Conservation (phyloP, 129 eudicot species). For the Escallonia rubra region DNA sequence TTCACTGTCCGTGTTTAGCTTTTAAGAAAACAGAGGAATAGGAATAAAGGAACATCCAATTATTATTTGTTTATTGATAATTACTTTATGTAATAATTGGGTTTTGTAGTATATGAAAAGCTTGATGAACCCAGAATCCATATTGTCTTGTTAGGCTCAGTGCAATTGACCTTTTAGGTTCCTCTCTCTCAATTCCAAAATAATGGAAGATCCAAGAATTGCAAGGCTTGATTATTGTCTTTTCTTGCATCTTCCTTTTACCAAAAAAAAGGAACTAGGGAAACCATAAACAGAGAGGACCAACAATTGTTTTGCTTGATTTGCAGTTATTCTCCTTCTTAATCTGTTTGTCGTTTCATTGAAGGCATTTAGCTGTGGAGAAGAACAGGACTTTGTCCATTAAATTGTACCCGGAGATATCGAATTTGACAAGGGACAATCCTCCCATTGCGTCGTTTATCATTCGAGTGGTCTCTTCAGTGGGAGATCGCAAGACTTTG, state of each 20-base stretch:
- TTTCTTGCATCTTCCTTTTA: background rate
- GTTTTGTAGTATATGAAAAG: background rate
- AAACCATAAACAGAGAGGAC: background rate
- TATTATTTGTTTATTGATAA: no score
- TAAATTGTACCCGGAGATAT: constrained; percentile 73
- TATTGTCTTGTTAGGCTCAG: background rate
- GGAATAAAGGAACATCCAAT: no score
- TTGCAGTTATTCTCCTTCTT: background rate
- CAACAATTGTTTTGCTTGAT: background rate
- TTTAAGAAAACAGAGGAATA: background rate
- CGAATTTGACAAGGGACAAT: constrained; percentile 58
- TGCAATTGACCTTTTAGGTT: background rate
- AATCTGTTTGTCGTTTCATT: background rate
- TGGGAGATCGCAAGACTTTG: constrained; percentile 74
- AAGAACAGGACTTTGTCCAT: constrained; percentile 63
- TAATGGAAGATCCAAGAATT: background rate
- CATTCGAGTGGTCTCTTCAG: constrained; percentile 59
- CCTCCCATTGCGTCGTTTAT: constrained; percentile 92
- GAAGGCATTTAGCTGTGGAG: constrained; percentile 87
- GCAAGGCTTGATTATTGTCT: background rate
- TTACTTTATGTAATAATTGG: background rate
- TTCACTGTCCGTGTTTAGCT: constrained; percentile 21
- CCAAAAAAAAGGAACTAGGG: background rate
- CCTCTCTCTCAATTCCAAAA: background rate
- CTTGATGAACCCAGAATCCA: background rate